These are phyloP conservation scores for Metschnikowia gelsemii DNA, from an alignment of 805 yeast genomes.

Conservation along the genomic window DNA sequence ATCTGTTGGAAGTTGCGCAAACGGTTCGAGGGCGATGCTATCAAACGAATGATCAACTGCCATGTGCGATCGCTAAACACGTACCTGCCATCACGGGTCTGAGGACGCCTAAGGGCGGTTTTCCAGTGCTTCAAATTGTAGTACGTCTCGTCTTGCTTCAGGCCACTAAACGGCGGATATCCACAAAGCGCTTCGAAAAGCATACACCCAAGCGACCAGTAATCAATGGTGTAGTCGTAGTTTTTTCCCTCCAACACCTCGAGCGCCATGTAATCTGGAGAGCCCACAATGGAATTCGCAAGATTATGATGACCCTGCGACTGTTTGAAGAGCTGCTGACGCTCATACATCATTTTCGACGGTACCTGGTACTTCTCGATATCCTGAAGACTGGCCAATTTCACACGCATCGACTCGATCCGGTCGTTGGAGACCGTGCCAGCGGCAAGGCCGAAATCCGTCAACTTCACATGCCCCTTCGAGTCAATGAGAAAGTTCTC, in stretches of 20 bases:
- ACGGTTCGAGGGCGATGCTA: slow-evolving; percentile 76
- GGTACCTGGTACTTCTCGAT: slow-evolving; percentile 57
- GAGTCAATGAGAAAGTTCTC: slow-evolving; percentile 89
- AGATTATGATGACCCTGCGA: slow-evolving; percentile 77
- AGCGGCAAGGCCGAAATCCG: slow-evolving; percentile 97
- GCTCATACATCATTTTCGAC: slow-evolving; percentile 76
- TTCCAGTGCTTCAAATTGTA: slow-evolving; percentile 92
- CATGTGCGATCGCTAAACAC: slow-evolving; percentile 97
- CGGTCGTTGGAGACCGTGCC: slow-evolving; percentile 92
- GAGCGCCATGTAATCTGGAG: slow-evolving; percentile 98
- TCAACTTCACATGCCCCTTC: slow-evolving; percentile 86
- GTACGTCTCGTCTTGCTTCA: slow-evolving; percentile 91
- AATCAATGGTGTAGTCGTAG: slow-evolving; percentile 95
- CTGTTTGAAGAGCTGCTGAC: slow-evolving; percentile 83
- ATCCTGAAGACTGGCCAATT: slow-evolving; percentile 68
- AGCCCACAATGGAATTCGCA: slow-evolving; percentile 95
- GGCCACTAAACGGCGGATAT: slow-evolving; percentile 95
- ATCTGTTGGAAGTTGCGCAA: slow-evolving; percentile 79
- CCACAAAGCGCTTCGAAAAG: slow-evolving; percentile 94
- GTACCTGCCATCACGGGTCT: slow-evolving; percentile 83
- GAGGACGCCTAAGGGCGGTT: slow-evolving; percentile 83
- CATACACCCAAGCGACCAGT: slow-evolving; percentile 98
- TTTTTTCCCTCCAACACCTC: slow-evolving; percentile 93
- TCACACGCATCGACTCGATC: slow-evolving; percentile 85
- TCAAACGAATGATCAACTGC: slow-evolving; percentile 76